Base-by-base conservation (phyloP, 768 basidiomycete genomes). In the Tephrocybe rancida region DNA sequence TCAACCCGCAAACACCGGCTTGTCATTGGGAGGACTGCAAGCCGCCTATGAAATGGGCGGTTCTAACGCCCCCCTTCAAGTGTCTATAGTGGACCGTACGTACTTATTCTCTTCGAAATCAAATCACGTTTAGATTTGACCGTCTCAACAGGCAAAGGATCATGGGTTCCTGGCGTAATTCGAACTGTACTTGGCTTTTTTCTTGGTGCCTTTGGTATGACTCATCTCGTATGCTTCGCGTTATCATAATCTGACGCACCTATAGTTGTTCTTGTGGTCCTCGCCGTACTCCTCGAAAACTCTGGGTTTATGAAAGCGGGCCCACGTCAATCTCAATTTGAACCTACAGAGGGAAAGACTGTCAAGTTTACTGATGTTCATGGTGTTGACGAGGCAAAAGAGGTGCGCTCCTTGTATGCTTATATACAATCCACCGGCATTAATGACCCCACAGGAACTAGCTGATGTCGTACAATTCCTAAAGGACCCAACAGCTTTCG, bases 341-440 rank as follows among this genome's bases (percentile, higher is more conserved):
- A 95, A 61, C 89, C 92, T 6, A 72, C 81, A 3, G 81, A 88
- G 66, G 90, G 87, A 26, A 92, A 90, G 62, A 77, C 84, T 1
- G 88, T 95, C 70, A 95, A 83, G 63, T 98, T 99, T 66, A 86
- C 83, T 57, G 97, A 99, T 70, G 95, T 99, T 5, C 95, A 98
- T 59, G 97, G 97, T 26, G 90, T 96, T 24, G 97, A 98, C 61
- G 97, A 99, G 71, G 97, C 91, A 30, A 98, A 98, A 71, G 85
- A 89, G 65, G 95, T 88, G 47, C 37, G 79, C 69, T n/a, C 25
- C 10, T 54, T 44, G 14, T 24, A n/a, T 42, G n/a, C 14, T 44
- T 11, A 52, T 1, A 37, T n/a, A 34, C 30, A 44, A 30, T 27
- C 22, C 32, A 50, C 27, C 13, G 16, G n/a, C 37, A 25, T 27